Conservation (phyloP, 1,284 basidiomycete species). For the Trichosporon sp. region DNA sequence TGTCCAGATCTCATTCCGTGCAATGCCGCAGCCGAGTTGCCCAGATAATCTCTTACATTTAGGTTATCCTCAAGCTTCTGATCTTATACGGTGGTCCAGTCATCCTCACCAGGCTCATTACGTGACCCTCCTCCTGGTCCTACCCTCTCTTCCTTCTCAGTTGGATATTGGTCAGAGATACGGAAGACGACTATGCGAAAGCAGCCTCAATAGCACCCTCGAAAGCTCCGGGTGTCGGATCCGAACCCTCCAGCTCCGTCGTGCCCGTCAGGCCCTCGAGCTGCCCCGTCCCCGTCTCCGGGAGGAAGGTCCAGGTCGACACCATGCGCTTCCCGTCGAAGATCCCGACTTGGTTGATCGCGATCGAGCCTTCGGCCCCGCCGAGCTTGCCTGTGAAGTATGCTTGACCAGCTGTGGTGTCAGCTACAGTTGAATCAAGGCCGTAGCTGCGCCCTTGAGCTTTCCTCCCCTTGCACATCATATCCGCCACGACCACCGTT, state of each 20-base stretch:
- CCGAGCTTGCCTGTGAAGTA: conserved; percentile 18
- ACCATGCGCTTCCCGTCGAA: conserved; percentile 14
- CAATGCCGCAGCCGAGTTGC: too few relatives aligned
- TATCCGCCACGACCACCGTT: too few relatives aligned
- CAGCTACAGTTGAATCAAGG: background rate
- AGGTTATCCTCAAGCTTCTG: too few relatives aligned
- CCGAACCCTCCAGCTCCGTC: conserved; percentile 2
- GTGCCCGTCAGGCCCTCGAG: conserved; percentile 3
- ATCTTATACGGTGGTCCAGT: too few relatives aligned
- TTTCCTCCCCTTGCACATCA: too few relatives aligned
- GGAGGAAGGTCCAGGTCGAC: conserved; percentile 13
- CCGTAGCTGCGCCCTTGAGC: too few relatives aligned
- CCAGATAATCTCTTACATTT: too few relatives aligned
- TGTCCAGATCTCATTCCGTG: background rate
- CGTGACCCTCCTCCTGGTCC: too few relatives aligned
- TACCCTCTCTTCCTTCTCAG: too few relatives aligned
- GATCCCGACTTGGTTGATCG: conserved; percentile 17
- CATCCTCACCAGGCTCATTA: too few relatives aligned
- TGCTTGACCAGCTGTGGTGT: conserved; percentile 1
- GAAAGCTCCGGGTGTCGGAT: background rate
- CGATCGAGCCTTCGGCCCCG: conserved; percentile 3
- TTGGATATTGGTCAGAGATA: too few relatives aligned
- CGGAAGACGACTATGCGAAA: background rate
- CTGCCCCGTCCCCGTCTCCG: conserved; percentile 12
- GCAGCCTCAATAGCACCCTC: background rate